phyloP scores from a whole-genome alignment of 768 basidiomycete species.

The Leccinum uliginosum region DNA sequence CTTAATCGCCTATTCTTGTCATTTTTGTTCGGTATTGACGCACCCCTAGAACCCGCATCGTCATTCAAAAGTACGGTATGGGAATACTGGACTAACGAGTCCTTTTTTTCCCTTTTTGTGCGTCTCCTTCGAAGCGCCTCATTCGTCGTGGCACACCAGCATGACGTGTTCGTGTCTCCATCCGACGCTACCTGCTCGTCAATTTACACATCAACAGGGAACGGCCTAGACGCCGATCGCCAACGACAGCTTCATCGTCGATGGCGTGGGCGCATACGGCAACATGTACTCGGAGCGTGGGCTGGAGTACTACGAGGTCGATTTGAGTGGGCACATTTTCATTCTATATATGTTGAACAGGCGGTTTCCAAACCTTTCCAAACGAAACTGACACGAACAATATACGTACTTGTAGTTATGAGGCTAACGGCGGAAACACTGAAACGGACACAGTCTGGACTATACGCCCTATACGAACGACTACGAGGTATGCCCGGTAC shows the following conservation, averaged over 20 bases:
- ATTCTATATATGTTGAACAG: no score
- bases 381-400: no score
- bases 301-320: constrained; percentile 63
- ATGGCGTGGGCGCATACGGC: constrained; percentile 65
- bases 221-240: constrained; percentile 54
- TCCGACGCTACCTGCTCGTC: background rate
- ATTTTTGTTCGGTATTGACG: background rate
- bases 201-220: background rate
- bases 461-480: no score
- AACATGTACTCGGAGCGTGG: constrained; percentile 63
- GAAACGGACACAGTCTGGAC: no score
- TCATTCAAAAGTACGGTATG: constrained; percentile 51
- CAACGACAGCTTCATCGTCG: constrained; percentile 65
- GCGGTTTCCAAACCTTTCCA: no score
- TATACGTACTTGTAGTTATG: no score
- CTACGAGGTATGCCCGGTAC: no score
- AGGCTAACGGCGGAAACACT: no score
- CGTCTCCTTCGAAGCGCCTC: background rate
- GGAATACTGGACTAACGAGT: background rate
- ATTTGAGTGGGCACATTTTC: constrained; percentile 64
- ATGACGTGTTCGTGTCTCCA: background rate
- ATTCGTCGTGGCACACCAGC: constrained; percentile 1
- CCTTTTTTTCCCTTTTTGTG: background rate
- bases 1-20: background rate
- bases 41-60: constrained; percentile 39